A percentile compares a stretch with the other conserved stretches of the same genome.
phyloP scores from a whole-genome alignment of 1,284 basidiomycete species.

The Thelephora terrestris region DNA sequence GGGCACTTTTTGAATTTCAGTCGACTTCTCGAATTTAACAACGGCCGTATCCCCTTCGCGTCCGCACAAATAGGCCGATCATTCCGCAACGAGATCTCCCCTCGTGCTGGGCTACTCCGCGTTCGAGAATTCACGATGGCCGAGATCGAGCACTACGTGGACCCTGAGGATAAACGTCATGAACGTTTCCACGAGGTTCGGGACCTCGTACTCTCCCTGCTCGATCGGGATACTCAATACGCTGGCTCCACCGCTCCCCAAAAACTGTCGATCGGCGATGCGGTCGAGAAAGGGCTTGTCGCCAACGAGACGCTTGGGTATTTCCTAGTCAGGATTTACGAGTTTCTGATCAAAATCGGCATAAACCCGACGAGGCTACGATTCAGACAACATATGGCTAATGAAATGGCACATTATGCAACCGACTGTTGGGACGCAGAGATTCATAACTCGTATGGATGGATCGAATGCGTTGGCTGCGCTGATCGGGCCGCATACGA shows the following conservation, averaged over 20 bases:
- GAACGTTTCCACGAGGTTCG: constrained; percentile 76
- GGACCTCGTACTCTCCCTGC: constrained; percentile 66
- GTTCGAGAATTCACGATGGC: constrained; percentile 99
- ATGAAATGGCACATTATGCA: constrained; percentile 99
- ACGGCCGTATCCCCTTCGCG: constrained; percentile 92
- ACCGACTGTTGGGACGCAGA: constrained; percentile 99
- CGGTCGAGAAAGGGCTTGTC: constrained; percentile 78
- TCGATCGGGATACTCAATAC: constrained; percentile 79
- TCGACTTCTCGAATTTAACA: constrained; percentile 96
- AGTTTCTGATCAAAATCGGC: constrained; percentile 89
- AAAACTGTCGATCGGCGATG: constrained; percentile 78
- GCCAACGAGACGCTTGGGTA: constrained; percentile 98
- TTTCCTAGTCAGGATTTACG: constrained; percentile 89
- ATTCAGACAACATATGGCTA: constrained; percentile 95
- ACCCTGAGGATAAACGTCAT: constrained; percentile 90
- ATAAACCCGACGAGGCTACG: constrained; percentile 80
- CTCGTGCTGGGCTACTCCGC: constrained; percentile 89
- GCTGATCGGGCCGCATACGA: constrained; percentile 98
- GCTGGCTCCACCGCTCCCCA: constrained; percentile 63
- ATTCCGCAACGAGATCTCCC: constrained; percentile 98
- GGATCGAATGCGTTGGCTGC: constrained; percentile 99
- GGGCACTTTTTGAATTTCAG: constrained; percentile 99
- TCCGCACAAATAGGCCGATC: constrained; percentile 94
- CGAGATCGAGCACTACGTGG: constrained; percentile 98
- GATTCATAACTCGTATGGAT: constrained; percentile 90